These are phyloP conservation scores for Senna tora DNA, from an alignment of 306 rosid genomes.

Conservation along the genomic window DNA sequence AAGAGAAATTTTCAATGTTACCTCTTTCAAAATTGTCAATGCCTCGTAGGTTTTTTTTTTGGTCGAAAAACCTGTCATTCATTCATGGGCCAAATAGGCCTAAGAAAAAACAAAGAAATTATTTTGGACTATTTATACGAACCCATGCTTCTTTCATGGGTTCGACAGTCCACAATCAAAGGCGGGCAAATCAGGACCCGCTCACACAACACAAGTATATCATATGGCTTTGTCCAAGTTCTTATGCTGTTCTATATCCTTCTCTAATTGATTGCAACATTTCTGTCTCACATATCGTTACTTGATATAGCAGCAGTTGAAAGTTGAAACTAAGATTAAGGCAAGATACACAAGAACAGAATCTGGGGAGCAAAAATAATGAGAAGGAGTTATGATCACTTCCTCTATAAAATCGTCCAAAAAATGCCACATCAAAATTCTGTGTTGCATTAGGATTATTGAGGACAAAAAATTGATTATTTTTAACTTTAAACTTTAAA, in stretches of 20 bases:
- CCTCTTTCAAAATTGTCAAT: too few species aligned
- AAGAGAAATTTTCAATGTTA: too few species aligned
- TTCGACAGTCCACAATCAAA: too few species aligned
- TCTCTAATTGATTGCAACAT: background rate
- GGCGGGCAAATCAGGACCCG: too few species aligned
- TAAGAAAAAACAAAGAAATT: too few species aligned
- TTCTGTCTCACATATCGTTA: background rate
- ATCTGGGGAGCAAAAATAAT: background rate
- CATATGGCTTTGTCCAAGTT: too few species aligned
- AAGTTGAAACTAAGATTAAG: background rate
- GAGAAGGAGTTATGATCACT: background rate
- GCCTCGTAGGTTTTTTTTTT: too few species aligned
- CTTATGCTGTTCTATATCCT: background rate
- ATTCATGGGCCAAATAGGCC: too few species aligned
- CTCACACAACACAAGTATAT: too few species aligned
- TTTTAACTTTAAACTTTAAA: constrained; percentile 2
- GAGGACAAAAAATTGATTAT: constrained; percentile 33
- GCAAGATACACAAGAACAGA: background rate
- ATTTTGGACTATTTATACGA: too few species aligned
- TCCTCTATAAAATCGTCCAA: background rate
- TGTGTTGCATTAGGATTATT: constrained; percentile 37
- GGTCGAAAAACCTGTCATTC: too few species aligned
- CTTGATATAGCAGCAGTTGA: background rate
- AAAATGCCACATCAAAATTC: background rate
- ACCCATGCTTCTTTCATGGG: too few species aligned